Evolutionary conservation across 768 basidiomycete genomes (phyloP).

Genomic region (Xerocomus brunneocitrinus): DNA sequence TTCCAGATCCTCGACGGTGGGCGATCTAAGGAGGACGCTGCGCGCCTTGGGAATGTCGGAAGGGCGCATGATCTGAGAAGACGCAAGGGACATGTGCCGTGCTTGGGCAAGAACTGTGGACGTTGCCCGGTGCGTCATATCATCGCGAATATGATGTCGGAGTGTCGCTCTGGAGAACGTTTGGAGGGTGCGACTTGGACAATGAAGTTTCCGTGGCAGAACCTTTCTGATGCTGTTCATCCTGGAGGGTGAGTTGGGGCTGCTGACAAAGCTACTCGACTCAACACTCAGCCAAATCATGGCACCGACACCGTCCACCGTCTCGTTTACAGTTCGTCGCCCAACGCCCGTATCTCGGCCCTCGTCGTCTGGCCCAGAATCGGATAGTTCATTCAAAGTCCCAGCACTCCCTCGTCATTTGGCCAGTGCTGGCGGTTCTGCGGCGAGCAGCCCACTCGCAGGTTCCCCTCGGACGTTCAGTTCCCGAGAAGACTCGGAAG

Average conservation of each 20-base stretch:
- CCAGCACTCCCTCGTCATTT: constrained; percentile 61
- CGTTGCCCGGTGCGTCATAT: not conserved
- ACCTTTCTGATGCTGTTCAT: constrained; percentile 1
- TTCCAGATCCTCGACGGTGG: constrained; percentile 50
- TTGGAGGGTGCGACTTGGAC: not conserved
- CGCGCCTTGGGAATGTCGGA: constrained; percentile 41
- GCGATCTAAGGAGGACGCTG: constrained; percentile 45
- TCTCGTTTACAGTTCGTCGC: constrained; percentile 83
- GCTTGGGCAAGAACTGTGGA: not conserved
- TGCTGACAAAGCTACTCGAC: constrained; percentile 6
- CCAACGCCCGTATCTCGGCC: constrained; percentile 67
- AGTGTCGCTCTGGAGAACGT: not conserved
- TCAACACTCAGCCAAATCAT: constrained; percentile 5
- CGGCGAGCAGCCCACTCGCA: constrained; percentile 53
- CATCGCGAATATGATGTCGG: not conserved
- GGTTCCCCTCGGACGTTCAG: constrained; percentile 41
- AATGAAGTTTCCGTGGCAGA: not conserved
- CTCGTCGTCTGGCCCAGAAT: constrained; percentile 59
- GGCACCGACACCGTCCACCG: constrained; percentile 35
- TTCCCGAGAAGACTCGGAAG: constrained; percentile 26
- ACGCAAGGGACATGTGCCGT: constrained; percentile 4
- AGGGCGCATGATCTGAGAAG: constrained; percentile 29
- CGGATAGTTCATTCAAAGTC: constrained; percentile 53
- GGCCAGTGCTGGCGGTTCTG: constrained; percentile 34
- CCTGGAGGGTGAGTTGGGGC: not conserved